phyloP scores from a whole-genome alignment of 1,284 basidiomycete genomes.

The Dichomitus squalens region DNA sequence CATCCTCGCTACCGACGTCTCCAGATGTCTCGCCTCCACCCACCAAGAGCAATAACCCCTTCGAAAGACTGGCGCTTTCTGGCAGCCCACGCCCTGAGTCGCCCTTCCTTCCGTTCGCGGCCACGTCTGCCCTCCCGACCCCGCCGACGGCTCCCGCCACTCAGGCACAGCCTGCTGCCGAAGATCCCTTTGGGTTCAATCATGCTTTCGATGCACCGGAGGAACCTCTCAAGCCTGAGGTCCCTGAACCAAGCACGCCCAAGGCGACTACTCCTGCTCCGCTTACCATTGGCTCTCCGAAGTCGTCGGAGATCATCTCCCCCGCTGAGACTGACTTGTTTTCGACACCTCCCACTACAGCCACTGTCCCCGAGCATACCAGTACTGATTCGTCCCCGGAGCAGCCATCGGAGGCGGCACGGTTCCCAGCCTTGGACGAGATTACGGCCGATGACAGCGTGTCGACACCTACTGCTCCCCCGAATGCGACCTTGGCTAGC shows the following conservation, averaged over 20 bases:
- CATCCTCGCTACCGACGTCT: slow-evolving; percentile 68
- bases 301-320: slow-evolving; percentile 26
- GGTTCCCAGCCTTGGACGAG: slow-evolving; percentile 52
- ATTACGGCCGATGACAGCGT: slow-evolving; percentile 22
- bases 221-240: slow-evolving; percentile 7
- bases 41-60: slow-evolving; percentile 89
- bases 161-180: slow-evolving; percentile 20
- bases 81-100: slow-evolving; percentile 56
- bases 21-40: slow-evolving; percentile 50
- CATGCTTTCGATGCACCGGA: slow-evolving; percentile 39
- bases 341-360: slow-evolving; percentile 58
- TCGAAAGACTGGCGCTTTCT: slow-evolving; percentile 71
- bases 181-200: slow-evolving; percentile 66
- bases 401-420: slow-evolving; percentile 12
- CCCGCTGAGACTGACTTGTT: slow-evolving; percentile 57
- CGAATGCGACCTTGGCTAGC: slow-evolving; percentile 4
- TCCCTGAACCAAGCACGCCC: slow-evolving; percentile 25
- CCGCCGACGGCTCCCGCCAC: slow-evolving; percentile 25
- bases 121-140: slow-evolving; percentile 34
- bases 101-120: slow-evolving; percentile 55
- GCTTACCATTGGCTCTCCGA: slow-evolving; percentile 12
- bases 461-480: slow-evolving; percentile 9
- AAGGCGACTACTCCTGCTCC: slow-evolving; percentile 17
- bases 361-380: slow-evolving; percentile 28
- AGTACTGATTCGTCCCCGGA: neutral